Conservation (phyloP, 202 grass and related monocot genomes). For the Tripidium arundinaceum region DNA sequence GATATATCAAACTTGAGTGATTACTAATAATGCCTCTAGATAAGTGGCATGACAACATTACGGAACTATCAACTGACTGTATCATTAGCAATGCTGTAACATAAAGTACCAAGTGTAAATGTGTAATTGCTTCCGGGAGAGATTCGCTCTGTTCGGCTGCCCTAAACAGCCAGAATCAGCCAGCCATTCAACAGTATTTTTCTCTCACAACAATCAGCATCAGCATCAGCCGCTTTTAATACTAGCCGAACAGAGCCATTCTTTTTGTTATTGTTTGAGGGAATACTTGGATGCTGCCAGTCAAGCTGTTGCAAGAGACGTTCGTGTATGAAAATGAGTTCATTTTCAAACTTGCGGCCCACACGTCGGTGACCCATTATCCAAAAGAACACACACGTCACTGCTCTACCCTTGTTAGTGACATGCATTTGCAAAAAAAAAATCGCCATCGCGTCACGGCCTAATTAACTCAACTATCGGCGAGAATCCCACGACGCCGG, state of each 20-base stretch:
- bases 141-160: too few species aligned
- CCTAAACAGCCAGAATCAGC: too few species aligned
- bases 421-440: neutral
- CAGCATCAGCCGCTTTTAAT: too few species aligned
- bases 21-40: too few species aligned
- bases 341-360: neutral
- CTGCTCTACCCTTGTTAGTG: neutral
- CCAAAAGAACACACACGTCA: neutral
- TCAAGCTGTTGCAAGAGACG: neutral
- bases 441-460: neutral
- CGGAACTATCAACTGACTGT: neutral
- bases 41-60: too few species aligned
- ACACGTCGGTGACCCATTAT: neutral
- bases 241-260: too few species aligned
- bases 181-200: too few species aligned
- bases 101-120: too few species aligned
- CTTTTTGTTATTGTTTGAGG: neutral
- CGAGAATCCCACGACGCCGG: slow-evolving; percentile 32
- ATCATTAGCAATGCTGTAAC: neutral
- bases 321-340: neutral
- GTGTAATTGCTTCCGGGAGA: too few species aligned
- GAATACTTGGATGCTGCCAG: too few species aligned
- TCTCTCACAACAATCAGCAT: too few species aligned
- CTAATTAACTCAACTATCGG: slow-evolving; percentile 16
- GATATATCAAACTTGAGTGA: too few species aligned